Base-by-base conservation (phyloP, 202 grass and related monocot species). In the Panicum hallii region DNA sequence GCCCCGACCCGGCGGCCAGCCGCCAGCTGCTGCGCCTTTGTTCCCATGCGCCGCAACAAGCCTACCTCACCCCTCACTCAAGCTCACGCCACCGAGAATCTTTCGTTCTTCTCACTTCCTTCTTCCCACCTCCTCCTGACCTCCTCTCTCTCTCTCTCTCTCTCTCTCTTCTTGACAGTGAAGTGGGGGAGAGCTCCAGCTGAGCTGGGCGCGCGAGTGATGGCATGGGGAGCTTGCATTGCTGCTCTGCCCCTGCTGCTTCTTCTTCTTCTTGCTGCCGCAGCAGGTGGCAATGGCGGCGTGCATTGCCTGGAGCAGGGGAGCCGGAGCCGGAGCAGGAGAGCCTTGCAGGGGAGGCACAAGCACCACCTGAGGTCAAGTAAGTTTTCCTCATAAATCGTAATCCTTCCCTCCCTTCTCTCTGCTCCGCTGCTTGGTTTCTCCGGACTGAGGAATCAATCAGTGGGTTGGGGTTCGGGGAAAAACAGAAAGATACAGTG, bases 11-110 rank as follows among this genome's bases (percentile, higher is more conserved):
- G 57, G 82, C 82, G 56, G 22, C 70, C 85, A 72, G 72, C 78
- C 60, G 68, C 85, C 86, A 90, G 88, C 85, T 84, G 70, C 79
- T 90, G 80, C 88, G 83, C 82, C 87, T 83, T 92, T 90, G 91
- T 90, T 88, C 82, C 88, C 88, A 89, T 87, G 88, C 92, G 88
- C 83, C 86, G 84, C 83, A 60, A 67, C 19, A 90, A 79, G 72
- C 86, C 73, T 80, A 58, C 74, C 83, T 74, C 82, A 67, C 86
- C 85, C 49, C 8, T 10, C 82, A 34, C 55, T 63, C 19, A 3
- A 38, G 63, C 90, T 74, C 78, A 52, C 78, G 48, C 46, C 79
- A 82, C 62, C 84, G 63, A 86, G 88, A 93, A 93, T 93, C 88
- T 93, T 28, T n/a, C 60, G 4, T 45, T 68, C 55, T 11, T 45